A percentile compares a stretch with the other conserved stretches of the same genome.
These are phyloP conservation scores for Verticillium alfalfae DNA, from an alignment of 2,329 filamentous ascomycete genomes.

Conservation along the genomic window DNA sequence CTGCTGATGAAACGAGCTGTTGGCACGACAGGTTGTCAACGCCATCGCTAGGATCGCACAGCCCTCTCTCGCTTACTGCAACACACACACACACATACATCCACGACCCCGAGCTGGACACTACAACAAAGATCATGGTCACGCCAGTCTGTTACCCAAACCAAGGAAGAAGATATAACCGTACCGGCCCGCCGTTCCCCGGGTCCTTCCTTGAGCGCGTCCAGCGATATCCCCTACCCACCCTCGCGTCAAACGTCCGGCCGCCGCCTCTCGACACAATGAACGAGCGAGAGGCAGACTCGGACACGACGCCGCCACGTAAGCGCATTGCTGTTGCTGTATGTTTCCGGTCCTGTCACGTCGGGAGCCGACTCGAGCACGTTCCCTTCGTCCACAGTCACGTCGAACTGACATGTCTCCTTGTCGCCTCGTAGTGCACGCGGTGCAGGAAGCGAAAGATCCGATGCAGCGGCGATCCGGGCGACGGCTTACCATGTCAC, in stretches of 20 bases:
- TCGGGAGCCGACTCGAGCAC: neutral
- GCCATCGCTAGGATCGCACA: neutral
- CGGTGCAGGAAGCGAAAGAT: conserved; percentile 93
- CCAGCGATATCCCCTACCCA: conserved; percentile 23
- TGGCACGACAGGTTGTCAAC: conserved; percentile 4
- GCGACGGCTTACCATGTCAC: conserved; percentile 69
- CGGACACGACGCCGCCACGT: conserved; percentile 38
- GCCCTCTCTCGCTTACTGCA: conserved; percentile 9
- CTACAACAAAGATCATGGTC: conserved; percentile 26
- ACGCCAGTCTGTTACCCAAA: conserved; percentile 31
- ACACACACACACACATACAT: conserved; percentile 4
- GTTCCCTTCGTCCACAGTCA: neutral
- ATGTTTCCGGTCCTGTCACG: conserved; percentile 7
- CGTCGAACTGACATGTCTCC: neutral
- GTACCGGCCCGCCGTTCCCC: conserved; percentile 27
- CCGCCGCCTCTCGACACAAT: conserved; percentile 23
- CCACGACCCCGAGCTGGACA: neutral
- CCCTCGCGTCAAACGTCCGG: conserved; percentile 22
- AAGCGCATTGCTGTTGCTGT: conserved; percentile 57
- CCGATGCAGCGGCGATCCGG: conserved; percentile 81
- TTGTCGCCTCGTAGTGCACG: conserved; percentile 59
- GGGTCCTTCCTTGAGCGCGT: conserved; percentile 24
- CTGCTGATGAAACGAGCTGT: conserved; percentile 6
- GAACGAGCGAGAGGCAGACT: conserved; percentile 32
- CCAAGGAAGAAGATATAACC: conserved; percentile 34